Conservation (phyloP, 345 rosid genomes). For the Gynandropsis gynandra region DNA sequence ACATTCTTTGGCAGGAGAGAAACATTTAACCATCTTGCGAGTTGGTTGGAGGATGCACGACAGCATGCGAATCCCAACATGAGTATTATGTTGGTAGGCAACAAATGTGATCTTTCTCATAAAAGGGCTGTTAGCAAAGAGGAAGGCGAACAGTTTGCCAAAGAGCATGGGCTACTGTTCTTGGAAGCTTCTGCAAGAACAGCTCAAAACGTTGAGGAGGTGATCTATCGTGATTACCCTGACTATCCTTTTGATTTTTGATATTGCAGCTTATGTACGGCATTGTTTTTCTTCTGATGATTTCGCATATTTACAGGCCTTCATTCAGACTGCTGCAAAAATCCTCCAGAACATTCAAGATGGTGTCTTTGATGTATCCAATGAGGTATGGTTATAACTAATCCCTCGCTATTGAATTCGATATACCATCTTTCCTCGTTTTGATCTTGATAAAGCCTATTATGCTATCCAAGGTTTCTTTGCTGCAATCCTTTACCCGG, state of each 20-base stretch:
- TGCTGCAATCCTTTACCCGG: background rate
- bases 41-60: constrained; percentile 97
- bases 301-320: constrained; percentile 47
- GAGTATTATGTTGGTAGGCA: constrained; percentile 86
- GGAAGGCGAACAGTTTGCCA: constrained; percentile 98
- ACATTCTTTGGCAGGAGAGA: constrained; percentile 57
- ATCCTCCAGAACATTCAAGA: constrained; percentile 89
- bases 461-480: background rate
- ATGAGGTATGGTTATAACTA: constrained; percentile 46
- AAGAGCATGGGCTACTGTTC: constrained; percentile 82
- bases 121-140: constrained; percentile 93
- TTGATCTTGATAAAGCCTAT: background rate
- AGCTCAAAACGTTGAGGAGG: constrained; percentile 97
- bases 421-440: background rate
- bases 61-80: constrained; percentile 98
- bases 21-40: constrained; percentile 93
- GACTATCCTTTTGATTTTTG: background rate
- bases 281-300: background rate
- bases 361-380: constrained; percentile 76
- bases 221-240: constrained; percentile 18
- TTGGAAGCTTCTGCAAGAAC: constrained; percentile 98
- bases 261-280: background rate
- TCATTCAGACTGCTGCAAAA: constrained; percentile 80
- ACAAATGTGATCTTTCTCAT: constrained; percentile 85
- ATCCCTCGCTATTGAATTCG: background rate